phyloP scores from a whole-genome alignment of 23 red algal species.

The Gracilaria caudata region DNA sequence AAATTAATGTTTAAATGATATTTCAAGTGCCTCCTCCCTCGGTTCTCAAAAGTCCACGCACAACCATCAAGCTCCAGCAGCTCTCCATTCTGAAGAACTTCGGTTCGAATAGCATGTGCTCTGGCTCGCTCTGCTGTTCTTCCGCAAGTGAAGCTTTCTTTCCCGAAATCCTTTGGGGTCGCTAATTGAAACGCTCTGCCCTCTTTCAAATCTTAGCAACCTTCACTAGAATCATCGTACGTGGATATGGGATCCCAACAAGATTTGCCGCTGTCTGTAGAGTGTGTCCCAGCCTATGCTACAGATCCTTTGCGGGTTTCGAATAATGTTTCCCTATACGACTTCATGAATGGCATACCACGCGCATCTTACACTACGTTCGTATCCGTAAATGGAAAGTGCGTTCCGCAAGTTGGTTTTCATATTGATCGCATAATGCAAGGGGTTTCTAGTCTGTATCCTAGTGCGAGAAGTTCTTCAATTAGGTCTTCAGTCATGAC shows the following conservation, averaged over 20 bases:
- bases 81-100: background rate
- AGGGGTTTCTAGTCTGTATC: background rate
- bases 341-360: conserved; percentile 3
- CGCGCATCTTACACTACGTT: conserved; percentile 27
- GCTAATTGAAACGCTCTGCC: background rate
- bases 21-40: too few species aligned
- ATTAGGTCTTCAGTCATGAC: background rate
- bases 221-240: background rate
- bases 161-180: background rate
- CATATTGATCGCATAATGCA: conserved; percentile 12
- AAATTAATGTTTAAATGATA: too few species aligned
- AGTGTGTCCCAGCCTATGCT: background rate
- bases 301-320: background rate
- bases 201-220: background rate
- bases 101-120: too few species aligned
- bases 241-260: background rate
- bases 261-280: background rate
- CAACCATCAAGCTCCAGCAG: too few species aligned
- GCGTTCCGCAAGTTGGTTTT: conserved; percentile 16
- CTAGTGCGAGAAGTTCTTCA: background rate
- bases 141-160: background rate
- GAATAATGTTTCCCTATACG: background rate
- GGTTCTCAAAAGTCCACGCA: too few species aligned
- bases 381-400: background rate
- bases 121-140: background rate